phyloP scores from a whole-genome alignment of 148 eudicot genomes.

The Camellia lanceoleosa region DNA sequence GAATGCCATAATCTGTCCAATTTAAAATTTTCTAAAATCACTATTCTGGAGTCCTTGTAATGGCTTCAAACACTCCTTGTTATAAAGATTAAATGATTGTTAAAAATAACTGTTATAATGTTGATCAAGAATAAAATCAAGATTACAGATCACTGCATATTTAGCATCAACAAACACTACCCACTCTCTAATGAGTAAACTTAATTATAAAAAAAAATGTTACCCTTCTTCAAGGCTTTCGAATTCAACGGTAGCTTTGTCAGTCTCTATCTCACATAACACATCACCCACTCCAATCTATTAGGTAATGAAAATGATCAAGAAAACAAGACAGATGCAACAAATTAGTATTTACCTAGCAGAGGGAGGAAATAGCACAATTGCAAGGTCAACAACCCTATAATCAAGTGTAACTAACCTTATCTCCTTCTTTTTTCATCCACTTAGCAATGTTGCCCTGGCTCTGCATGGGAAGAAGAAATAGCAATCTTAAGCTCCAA shows the following conservation, averaged over 20 bases:
- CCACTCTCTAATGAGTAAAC: too few relatives aligned
- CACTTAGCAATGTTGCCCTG: slow-evolving; percentile 84
- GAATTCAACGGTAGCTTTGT: slow-evolving; percentile 90
- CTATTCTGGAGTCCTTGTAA: background rate
- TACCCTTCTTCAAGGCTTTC: slow-evolving; percentile 99
- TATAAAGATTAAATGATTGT: background rate
- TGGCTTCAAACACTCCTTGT: background rate
- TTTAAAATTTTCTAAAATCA: background rate
- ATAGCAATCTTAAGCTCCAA: slow-evolving; percentile 6
- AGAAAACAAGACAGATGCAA: slow-evolving; percentile 9
- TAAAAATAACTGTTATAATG: background rate
- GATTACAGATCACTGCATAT: background rate
- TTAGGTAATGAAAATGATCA: slow-evolving; percentile 21
- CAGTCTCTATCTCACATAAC: slow-evolving; percentile 93
- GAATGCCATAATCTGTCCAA: background rate
- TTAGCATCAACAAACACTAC: too few relatives aligned
- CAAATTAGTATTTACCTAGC: slow-evolving; percentile 12
- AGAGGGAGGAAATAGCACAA: background rate
- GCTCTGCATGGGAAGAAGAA: slow-evolving; percentile 36
- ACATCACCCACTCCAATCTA: slow-evolving; percentile 96
- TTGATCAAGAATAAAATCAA: background rate
- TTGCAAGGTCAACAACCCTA: slow-evolving; percentile 9
- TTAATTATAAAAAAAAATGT: slow-evolving; percentile 15
- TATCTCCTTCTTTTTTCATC: slow-evolving; percentile 91
- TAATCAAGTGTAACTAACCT: slow-evolving; percentile 45